Evolutionary conservation across 169 alveolate species (phyloP).

Genomic region (Sarcocystis neurona): DNA sequence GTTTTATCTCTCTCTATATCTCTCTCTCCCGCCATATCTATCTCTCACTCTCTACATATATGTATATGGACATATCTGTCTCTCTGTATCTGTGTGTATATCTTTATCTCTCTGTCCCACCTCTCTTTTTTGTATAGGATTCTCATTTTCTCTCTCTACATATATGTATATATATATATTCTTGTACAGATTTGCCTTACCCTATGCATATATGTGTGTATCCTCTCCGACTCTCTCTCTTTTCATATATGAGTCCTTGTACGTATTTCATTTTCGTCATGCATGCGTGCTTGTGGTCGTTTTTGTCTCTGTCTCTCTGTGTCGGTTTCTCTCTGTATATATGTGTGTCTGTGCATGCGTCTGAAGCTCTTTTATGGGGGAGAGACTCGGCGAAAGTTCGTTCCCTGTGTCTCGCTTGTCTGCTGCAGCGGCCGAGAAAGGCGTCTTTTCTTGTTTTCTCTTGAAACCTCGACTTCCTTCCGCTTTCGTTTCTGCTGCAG

Average conservation of each 20-base stretch:
- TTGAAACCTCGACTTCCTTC: too few species aligned
- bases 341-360: neutral
- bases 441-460: too few species aligned
- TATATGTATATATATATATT: neutral
- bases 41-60: neutral
- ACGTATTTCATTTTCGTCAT: too few species aligned
- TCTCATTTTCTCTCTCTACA: neutral
- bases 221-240: too few species aligned
- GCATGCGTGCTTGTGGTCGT: neutral
- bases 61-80: conserved; percentile 75
- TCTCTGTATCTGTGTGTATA: conserved; percentile 61
- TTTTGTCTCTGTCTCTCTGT: neutral
- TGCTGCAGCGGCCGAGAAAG: too few species aligned
- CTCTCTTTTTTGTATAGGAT: neutral
- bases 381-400: too few species aligned
- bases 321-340: neutral
- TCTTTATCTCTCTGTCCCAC: neutral
- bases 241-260: too few species aligned
- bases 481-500: too few species aligned
- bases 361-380: neutral
- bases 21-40: neutral
- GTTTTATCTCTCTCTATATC: neutral
- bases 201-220: too few species aligned
- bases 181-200: neutral
- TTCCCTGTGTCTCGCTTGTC: too few species aligned